phyloP scores from a whole-genome alignment of 164 flowering plant genomes.

The Magnolia officinalis region DNA sequence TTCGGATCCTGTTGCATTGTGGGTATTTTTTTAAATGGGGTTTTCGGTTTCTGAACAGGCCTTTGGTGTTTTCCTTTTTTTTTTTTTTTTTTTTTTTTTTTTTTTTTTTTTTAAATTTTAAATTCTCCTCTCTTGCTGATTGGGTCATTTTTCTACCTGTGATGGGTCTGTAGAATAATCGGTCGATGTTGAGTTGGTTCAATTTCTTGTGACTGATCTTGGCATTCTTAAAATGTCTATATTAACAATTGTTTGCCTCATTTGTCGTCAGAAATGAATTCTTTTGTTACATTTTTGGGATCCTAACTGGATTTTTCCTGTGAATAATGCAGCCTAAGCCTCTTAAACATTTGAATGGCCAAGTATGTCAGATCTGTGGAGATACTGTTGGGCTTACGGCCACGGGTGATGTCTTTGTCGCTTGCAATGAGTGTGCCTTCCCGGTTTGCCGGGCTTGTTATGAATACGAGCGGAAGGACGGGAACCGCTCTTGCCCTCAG shows the following conservation, averaged over 20 bases:
- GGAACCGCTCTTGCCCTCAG: conserved; percentile 88
- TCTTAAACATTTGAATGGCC: conserved; percentile 65
- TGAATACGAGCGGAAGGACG: conserved; percentile 95
- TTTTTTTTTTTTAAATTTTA: no score
- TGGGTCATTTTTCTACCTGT: background rate
- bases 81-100: no score
- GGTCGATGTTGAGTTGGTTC: background rate
- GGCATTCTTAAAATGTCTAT: background rate
- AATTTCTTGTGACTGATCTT: background rate
- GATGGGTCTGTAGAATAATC: background rate
- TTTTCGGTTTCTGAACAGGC: no score
- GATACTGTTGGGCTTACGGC: conserved; percentile 77
- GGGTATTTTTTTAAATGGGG: no score
- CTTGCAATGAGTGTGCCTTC: conserved; percentile 98
- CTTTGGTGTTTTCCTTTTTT: no score
- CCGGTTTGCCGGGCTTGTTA: conserved; percentile 97
- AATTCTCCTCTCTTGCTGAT: no score
- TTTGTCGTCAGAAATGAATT: background rate
- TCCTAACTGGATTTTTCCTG: background rate
- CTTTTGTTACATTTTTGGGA: background rate
- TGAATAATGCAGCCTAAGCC: conserved; percentile 72
- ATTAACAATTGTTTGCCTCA: background rate
- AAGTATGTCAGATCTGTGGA: conserved; percentile 94
- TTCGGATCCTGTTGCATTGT: no score
- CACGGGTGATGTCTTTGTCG: conserved; percentile 80